Evolutionary conservation across 345 rosid genomes (phyloP), one percentile per base, ranked within the genome.

Genomic region (Pugionium dolabratum): DNA sequence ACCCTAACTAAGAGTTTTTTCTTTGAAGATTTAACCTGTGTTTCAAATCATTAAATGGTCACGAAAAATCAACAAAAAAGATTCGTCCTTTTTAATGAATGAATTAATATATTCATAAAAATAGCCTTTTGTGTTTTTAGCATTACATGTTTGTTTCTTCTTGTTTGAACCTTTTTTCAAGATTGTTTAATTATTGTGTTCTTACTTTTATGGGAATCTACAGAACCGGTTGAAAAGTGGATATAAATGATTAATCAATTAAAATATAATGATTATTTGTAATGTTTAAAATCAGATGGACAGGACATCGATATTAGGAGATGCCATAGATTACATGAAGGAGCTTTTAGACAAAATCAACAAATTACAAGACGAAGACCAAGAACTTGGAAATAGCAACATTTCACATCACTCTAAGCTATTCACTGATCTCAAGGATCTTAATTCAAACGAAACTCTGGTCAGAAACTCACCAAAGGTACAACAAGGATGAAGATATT

Each of bases 401-500:
- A 51, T 7, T 31, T 56, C 75, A 64, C 65, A 45, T 54, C 59
- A 61, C n/a, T 54, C 74, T 56, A 48, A 72, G 66, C 67, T 77
- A 32, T 53, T 66, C 10, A 63, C 61, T 66, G 78, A 54, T 73
- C 67, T 84, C 68, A 78, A 81, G 46, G 89, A 85, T 56, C 70
- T 54, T 33, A 85, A 79, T 61, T 68, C 87, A 55, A 81, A 77
- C 54, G 85, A 90, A 73, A 70, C 71, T 36, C n/a, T 76, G 49
- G 80, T 78, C 70, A 82, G 90, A 79, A 93, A 93, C 72, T 82
- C 98, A 34, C 96, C 97, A 6, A 90, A 90, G 97, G 97, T 90
- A 83, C 54, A 54, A 45, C 56, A 54, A 40, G 3, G 33, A 8
- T n/a, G 25, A 50, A 42, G 60, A 50, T 65, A 72, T 59, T 66